phyloP scores from a whole-genome alignment of 257 asterid species.

The Coffea eugenioides region DNA sequence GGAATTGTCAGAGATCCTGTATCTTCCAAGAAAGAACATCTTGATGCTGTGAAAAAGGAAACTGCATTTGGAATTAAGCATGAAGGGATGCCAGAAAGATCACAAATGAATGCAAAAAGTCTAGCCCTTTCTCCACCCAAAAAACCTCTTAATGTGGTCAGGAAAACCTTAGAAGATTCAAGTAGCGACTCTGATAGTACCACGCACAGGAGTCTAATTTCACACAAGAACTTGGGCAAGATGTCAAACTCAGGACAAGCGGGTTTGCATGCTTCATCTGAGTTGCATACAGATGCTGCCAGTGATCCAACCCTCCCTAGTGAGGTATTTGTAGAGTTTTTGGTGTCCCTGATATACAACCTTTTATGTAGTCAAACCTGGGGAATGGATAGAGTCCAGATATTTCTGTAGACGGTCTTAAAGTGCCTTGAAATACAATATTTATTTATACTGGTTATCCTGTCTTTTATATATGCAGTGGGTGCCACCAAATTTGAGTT shows the following conservation, averaged over 20 bases:
- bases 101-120: conserved; percentile 42
- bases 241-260: conserved; percentile 38
- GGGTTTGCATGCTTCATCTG: conserved; percentile 40
- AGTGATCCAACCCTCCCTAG: conserved; percentile 65
- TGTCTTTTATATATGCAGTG: conserved; percentile 50
- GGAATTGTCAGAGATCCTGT: conserved; percentile 34
- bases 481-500: conserved; percentile 87
- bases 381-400: neutral
- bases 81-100: conserved; percentile 36
- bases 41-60: conserved; percentile 41
- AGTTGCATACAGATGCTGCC: conserved; percentile 34
- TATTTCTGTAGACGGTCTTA: neutral
- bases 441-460: neutral
- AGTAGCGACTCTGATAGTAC: conserved; percentile 48
- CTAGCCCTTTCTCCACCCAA: conserved; percentile 48
- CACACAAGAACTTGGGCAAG: conserved; percentile 37
- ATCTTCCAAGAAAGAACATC: conserved; percentile 37
- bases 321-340: conserved; percentile 50
- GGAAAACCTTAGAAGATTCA: conserved; percentile 42
- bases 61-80: conserved; percentile 42
- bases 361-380: neutral
- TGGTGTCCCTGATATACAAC: neutral
- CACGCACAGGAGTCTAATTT: conserved; percentile 34
- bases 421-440: neutral
- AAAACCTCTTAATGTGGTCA: conserved; percentile 43